Evolutionary conservation across 2,329 filamentous ascomycete species (phyloP), one percentile per base, ranked within the genome.

Genomic region (Pestalotiopsis sp.): DNA sequence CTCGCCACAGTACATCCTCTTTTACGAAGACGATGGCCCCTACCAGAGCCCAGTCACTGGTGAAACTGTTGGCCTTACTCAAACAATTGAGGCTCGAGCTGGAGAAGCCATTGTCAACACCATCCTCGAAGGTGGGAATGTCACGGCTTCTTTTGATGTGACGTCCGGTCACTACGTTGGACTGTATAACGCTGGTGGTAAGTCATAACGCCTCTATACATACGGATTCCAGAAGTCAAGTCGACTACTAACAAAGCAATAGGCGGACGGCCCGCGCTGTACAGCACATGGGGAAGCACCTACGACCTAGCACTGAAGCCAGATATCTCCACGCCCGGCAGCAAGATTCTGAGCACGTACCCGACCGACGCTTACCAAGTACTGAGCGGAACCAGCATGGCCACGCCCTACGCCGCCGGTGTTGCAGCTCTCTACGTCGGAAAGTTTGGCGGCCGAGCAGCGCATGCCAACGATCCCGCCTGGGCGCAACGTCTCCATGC

Each of bases 361-460:
- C 80, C 79, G 3, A 71, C 73, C 31, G 67, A 73, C 64, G 39
- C 68, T 4, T 85, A 85, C 69, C 78, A 77, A 55, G 78, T 85
- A 2, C 76, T 83, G 20, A 81, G 79, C 69, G 84, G 84, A 61
- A 85, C 84, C 1, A 82, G 80, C 7, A 85, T 85, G 84, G 81
- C 82, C 12, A 79, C 79, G 39, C 82, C 82, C 13, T 81, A 81
- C 67, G 75, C 81, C n/a, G 82, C 82, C 12, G 82, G 81, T 45
- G 76, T 79, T 27, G 77, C 77, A 13, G 77, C 76, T 23, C 75
- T 80, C 20, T 78, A 73, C 66, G 72, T 79, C 62, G 72, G 74
- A 11, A 75, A 76, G 65, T 71, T 68, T 36, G 74, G 71, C 20
- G 77, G 78, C 14, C 74, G 69, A 57, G 73, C 72, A 3, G 69